Conservation (phyloP, 192 early-diverging fungal species). For the Entophlyctis luteolus region DNA sequence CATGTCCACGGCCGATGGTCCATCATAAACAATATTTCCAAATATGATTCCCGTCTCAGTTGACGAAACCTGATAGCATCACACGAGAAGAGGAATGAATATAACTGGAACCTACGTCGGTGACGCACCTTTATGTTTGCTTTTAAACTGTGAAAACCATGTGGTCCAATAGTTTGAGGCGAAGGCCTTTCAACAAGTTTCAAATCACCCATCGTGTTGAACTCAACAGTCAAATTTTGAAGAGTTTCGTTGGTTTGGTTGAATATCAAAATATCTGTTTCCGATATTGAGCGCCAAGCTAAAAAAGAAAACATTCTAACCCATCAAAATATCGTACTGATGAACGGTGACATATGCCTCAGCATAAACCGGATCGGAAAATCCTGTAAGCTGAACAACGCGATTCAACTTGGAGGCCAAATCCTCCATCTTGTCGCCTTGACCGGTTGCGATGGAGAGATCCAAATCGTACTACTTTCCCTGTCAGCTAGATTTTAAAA, state of each 20-base stretch:
- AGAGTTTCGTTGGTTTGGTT: conserved; percentile 94
- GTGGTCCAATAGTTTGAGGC: conserved; percentile 80
- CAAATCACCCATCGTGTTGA: conserved; percentile 95
- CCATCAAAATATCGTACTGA: conserved; percentile 93
- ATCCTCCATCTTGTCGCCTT: conserved; percentile 63
- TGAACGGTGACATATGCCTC: conserved; percentile 97
- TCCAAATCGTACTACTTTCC: conserved; percentile 77
- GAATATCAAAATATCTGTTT: conserved; percentile 85
- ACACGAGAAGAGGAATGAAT: too few species aligned
- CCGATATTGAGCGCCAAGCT: background rate
- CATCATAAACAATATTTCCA: conserved; percentile 98
- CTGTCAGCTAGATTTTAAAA: background rate
- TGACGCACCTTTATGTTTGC: conserved; percentile 83
- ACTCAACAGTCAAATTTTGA: conserved; percentile 96
- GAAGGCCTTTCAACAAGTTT: conserved; percentile 93
- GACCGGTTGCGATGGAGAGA: conserved; percentile 78
- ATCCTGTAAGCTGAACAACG: conserved; percentile 93
- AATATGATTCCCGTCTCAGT: conserved; percentile 98
- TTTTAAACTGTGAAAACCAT: conserved; percentile 90
- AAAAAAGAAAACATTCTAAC: conserved; percentile 26
- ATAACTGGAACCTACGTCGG: too few species aligned
- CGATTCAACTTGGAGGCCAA: conserved; percentile 88
- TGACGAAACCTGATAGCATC: conserved; percentile 78
- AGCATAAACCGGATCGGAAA: conserved; percentile 97
- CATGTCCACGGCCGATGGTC: conserved; percentile 81